Percentiles rank a stretch among this genome's conserved stretches.
Evolutionary conservation across 192 early-diverging fungal species (phyloP).

Genomic region (Spizellomyces sp.): DNA sequence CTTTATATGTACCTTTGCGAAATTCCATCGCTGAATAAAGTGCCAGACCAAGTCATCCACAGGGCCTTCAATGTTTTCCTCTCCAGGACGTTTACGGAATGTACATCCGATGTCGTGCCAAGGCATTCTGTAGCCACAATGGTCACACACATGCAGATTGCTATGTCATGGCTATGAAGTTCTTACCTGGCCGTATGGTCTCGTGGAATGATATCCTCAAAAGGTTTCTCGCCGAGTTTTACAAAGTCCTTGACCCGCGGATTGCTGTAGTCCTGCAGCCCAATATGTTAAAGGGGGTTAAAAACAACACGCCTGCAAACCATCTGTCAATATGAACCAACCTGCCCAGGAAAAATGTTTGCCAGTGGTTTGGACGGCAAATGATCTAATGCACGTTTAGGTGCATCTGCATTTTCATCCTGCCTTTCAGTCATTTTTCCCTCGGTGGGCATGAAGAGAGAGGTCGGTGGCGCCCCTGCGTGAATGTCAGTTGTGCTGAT

Average conservation of each 20-base stretch:
- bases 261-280: conserved; percentile 72
- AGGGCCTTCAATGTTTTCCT: conserved; percentile 65
- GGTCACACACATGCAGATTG: not conserved
- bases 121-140: conserved; percentile 61
- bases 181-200: conserved; percentile 27
- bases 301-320: not conserved
- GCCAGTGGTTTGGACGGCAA: conserved; percentile 16
- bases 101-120: conserved; percentile 87
- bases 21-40: conserved; percentile 88
- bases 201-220: conserved; percentile 53
- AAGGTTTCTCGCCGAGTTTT: conserved; percentile 52
- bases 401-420: conserved; percentile 6
- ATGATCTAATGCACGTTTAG: conserved; percentile 4
- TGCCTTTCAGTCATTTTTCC: not conserved
- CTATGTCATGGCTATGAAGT: not conserved
- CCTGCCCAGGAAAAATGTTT: conserved; percentile 48
- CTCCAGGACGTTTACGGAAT: conserved; percentile 47
- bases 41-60: conserved; percentile 81
- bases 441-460: not conserved
- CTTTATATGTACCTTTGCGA: conserved; percentile 59
- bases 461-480: not conserved
- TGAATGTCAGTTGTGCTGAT: not conserved
- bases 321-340: no score
- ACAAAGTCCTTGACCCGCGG: conserved; percentile 80
- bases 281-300: conserved; percentile 56